Base-by-base conservation (phyloP, 2,329 filamentous ascomycete species). In the Tolypocladium sp. region DNA sequence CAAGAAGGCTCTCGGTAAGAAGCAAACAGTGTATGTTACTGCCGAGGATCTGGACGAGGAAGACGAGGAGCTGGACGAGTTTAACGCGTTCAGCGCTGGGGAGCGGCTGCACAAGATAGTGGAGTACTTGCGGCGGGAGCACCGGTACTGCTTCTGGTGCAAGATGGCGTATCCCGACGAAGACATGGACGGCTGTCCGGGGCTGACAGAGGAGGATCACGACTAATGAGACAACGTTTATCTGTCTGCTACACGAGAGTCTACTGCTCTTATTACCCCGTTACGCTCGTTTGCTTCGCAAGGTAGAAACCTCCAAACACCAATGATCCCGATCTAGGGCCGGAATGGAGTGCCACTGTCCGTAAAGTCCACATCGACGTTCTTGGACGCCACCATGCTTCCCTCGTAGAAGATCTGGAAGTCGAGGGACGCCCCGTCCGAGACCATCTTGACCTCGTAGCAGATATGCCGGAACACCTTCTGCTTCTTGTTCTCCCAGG, bases 61-160 rank as follows among this genome's bases (percentile, higher is more conserved):
- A 65, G 91, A 97, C 66, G 70, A 81, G 6, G 92, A 96, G 70
- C 75, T 97, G 59, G 87, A 92, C 35, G 87, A 84, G 59, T 97
- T 96, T 67, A 86, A 92, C 67, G 82, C 81, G 2, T 76, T 93
- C 52, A 82, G 86, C 27, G 78, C 85, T 2, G 76, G 76, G 1
- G 88, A 95, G 66, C 83, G 85, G 64, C 74, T 97, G 62, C 75
- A 77, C 10, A 84, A 78, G 65, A 72, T 95, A 17, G 81, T 96
- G 12, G 71, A 76, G 22, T 86, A 90, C 72, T 72, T 99, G 58
- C 82, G 94, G 42, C 78, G 85, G 55, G 82, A 82, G 68, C 84
- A 91, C 68, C 74, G 80, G 52, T 99, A 99, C 71, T 99, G 94
- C 76, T 96, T 97, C 71, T 99, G 92, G 90, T 99, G 94, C 75